Evolutionary conservation across 73 alveolate species (phyloP).

Genomic region (Tetrahymena borealis): DNA sequence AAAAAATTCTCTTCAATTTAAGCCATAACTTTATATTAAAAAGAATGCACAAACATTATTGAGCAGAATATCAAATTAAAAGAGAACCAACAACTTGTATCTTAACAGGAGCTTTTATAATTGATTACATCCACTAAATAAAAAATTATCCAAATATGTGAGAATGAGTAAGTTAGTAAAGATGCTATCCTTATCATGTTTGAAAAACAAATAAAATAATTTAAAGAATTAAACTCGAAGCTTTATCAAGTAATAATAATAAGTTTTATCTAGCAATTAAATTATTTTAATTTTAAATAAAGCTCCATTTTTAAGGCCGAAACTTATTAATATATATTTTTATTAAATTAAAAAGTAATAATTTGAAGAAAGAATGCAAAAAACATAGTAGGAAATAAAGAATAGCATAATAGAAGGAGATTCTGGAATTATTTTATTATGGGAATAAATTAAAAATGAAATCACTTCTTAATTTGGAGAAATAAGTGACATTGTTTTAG

Average conservation of each 20-base stretch:
- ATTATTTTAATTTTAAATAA: no score
- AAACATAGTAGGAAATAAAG: background rate
- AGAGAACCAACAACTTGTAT: background rate
- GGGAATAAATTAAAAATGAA: background rate
- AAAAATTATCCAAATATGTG: background rate
- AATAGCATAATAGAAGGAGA: background rate
- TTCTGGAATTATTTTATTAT: background rate
- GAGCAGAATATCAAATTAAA: background rate
- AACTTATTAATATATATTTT: no score
- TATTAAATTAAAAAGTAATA: background rate
- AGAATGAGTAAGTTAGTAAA: background rate
- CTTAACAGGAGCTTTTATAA: background rate
- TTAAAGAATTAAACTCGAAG: background rate
- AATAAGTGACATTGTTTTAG: background rate
- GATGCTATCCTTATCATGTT: background rate
- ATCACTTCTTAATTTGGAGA: background rate
- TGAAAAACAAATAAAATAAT: background rate
- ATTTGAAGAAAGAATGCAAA: background rate
- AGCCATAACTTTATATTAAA: background rate
- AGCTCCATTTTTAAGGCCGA: no score
- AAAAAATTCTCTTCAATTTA: no score
- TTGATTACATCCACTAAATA: background rate
- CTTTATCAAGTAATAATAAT: no score
- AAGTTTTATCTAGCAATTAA: no score
- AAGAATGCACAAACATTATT: background rate